Evolutionary conservation across 2,329 filamentous ascomycete species (phyloP).

Genomic region (Epichloe gansuensis): DNA sequence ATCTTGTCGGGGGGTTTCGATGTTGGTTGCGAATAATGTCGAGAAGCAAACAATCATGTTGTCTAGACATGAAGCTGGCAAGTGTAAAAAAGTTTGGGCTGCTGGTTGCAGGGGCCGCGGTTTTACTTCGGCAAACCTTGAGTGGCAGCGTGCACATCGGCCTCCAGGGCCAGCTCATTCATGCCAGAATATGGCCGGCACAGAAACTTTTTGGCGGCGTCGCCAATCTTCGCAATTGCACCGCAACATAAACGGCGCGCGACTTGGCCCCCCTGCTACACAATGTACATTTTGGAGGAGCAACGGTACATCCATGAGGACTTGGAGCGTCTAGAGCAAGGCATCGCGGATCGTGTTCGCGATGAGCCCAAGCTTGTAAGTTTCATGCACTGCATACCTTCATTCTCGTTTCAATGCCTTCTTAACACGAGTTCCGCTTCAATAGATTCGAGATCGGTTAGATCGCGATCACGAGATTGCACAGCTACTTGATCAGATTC

Average conservation of each 20-base stretch:
- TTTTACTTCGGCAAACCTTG: slow-evolving; percentile 17
- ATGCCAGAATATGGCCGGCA: too few relatives aligned
- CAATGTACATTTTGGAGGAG: slow-evolving; percentile 82
- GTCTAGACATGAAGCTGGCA: not conserved
- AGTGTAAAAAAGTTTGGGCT: slow-evolving; percentile 16
- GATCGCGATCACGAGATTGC: slow-evolving; percentile 86
- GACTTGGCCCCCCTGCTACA: slow-evolving; percentile 7
- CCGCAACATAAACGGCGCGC: not conserved
- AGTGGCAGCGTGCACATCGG: not conserved
- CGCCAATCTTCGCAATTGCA: not conserved
- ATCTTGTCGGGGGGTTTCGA: slow-evolving; percentile 40
- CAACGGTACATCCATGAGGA: slow-evolving; percentile 93
- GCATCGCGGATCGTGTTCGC: slow-evolving; percentile 73
- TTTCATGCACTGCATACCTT: slow-evolving; percentile 9
- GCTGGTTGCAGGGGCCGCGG: slow-evolving; percentile 9
- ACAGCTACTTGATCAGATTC: slow-evolving; percentile 75
- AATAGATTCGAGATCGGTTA: slow-evolving; percentile 72
- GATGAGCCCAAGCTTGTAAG: slow-evolving; percentile 81
- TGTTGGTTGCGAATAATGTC: not conserved
- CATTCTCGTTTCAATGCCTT: not conserved
- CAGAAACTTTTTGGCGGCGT: not conserved
- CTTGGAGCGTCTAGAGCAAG: slow-evolving; percentile 88
- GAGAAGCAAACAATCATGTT: not conserved
- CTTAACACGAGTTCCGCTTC: slow-evolving; percentile 12
- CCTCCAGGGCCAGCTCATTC: too few relatives aligned